Evolutionary conservation across 148 eudicot genomes (phyloP).

Genomic region (Diospyros kaki): DNA sequence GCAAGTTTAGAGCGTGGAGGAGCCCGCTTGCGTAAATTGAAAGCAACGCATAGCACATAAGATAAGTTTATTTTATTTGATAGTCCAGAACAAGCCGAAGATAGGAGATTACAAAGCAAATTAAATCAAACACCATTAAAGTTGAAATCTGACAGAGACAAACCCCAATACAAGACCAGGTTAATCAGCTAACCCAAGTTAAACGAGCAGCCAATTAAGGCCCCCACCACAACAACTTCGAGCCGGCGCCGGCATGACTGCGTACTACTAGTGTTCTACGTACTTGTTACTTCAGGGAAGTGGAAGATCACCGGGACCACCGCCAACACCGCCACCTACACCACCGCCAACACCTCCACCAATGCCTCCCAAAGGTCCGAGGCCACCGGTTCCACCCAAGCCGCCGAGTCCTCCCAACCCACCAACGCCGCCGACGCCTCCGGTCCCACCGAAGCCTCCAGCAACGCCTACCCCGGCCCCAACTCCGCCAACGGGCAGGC

Average conservation of each 20-base stretch:
- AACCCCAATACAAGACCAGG: too few relatives aligned
- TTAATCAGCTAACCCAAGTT: too few relatives aligned
- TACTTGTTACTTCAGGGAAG: conserved; percentile 9
- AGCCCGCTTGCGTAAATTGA: too few relatives aligned
- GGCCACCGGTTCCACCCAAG: conserved; percentile 3
- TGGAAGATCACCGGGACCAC: conserved; percentile 13
- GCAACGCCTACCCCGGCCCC: conserved; percentile 8
- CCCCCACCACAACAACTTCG: background rate
- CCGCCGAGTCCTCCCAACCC: conserved; percentile 19
- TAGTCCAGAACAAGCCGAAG: too few relatives aligned
- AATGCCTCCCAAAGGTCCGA: conserved; percentile 8
- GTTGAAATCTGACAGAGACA: too few relatives aligned
- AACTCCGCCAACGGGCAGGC: conserved; percentile 27
- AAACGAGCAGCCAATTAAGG: background rate
- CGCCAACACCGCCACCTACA: conserved; percentile 7
- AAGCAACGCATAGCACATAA: too few relatives aligned
- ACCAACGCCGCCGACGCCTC: background rate
- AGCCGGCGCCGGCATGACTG: too few relatives aligned
- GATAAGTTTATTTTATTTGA: too few relatives aligned
- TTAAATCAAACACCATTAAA: too few relatives aligned
- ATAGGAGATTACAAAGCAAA: too few relatives aligned
- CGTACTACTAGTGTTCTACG: background rate
- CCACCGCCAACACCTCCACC: conserved; percentile 16
- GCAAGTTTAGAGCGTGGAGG: too few relatives aligned
- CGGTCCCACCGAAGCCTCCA: background rate